Evolutionary conservation across 345 rosid species (phyloP).

Genomic region (Gossypioides kirkii): DNA sequence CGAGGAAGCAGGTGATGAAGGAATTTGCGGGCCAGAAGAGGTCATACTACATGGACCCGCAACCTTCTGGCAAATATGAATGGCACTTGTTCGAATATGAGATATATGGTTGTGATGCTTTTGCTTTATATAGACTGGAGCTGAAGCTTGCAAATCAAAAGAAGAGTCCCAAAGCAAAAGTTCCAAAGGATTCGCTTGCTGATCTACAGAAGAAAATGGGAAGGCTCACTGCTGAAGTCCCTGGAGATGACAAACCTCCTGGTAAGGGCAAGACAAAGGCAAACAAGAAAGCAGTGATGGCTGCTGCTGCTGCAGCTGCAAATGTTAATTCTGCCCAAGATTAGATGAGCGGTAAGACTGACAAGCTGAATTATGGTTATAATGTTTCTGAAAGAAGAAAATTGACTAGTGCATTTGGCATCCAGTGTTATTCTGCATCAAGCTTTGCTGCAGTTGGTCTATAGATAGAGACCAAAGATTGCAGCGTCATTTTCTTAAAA

Average conservation of each 20-base stretch:
- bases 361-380: constrained; percentile 6
- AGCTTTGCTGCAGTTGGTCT: background rate
- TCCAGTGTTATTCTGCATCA: background rate
- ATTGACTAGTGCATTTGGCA: background rate
- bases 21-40: constrained; percentile 75
- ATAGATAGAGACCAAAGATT: background rate
- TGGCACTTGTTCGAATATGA: constrained; percentile 89
- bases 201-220: constrained; percentile 83
- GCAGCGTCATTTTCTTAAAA: background rate
- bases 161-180: constrained; percentile 64
- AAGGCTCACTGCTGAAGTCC: constrained; percentile 60
- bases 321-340: constrained; percentile 9
- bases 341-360: constrained; percentile 15
- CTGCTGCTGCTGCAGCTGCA: constrained; percentile 8
- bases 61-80: constrained; percentile 56
- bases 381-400: constrained; percentile 10
- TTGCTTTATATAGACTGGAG: constrained; percentile 67
- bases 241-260: constrained; percentile 37
- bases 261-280: constrained; percentile 30
- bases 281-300: background rate
- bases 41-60: constrained; percentile 96
- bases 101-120: constrained; percentile 41
- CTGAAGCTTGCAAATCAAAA: constrained; percentile 48
- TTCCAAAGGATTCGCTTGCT: constrained; percentile 55
- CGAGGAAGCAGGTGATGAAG: constrained; percentile 75